phyloP scores from a whole-genome alignment of 805 yeast genomes.

The Starmera pachycereana region DNA sequence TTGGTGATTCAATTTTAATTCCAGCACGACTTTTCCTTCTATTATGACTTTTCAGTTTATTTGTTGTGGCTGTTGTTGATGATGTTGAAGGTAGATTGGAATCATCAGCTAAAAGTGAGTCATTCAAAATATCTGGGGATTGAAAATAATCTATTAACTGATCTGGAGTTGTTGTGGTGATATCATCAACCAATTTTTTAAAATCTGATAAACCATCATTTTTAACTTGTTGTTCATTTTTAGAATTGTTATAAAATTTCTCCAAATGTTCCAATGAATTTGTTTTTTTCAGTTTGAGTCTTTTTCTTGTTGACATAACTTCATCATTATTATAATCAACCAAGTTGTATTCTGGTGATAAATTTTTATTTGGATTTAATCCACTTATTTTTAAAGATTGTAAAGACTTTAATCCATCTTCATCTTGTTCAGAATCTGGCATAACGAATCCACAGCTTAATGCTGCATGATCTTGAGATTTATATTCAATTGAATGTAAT shows the following conservation, averaged over 20 bases:
- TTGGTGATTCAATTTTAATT: background rate
- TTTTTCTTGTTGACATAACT: background rate
- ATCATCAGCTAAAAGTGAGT: conserved; percentile 6
- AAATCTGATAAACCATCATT: conserved; percentile 5
- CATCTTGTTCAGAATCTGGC: conserved; percentile 46
- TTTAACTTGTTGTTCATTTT: background rate
- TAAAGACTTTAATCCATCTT: conserved; percentile 33
- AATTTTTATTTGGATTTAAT: conserved; percentile 31
- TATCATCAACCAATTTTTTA: conserved; percentile 13
- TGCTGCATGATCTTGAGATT: conserved; percentile 69
- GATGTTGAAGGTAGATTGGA: conserved; percentile 1
- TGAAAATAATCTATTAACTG: too few relatives aligned
- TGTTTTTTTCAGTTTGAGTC: conserved; percentile 9
- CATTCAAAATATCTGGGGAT: background rate
- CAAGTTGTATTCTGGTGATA: conserved; percentile 15
- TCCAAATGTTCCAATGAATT: conserved; percentile 6
- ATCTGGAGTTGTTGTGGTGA: conserved; percentile 11
- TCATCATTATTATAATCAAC: background rate
- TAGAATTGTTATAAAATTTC: conserved; percentile 4
- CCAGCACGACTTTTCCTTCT: conserved; percentile 20
- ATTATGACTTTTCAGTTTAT: conserved; percentile 10
- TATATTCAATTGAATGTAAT: conserved; percentile 61
- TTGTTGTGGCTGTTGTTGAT: background rate
- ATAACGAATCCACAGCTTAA: conserved; percentile 49
- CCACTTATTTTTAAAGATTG: conserved; percentile 24